These are phyloP conservation scores for Elaphomyces granulatus DNA, from an alignment of 495 filamentous ascomycete species.

Conservation along the genomic window DNA sequence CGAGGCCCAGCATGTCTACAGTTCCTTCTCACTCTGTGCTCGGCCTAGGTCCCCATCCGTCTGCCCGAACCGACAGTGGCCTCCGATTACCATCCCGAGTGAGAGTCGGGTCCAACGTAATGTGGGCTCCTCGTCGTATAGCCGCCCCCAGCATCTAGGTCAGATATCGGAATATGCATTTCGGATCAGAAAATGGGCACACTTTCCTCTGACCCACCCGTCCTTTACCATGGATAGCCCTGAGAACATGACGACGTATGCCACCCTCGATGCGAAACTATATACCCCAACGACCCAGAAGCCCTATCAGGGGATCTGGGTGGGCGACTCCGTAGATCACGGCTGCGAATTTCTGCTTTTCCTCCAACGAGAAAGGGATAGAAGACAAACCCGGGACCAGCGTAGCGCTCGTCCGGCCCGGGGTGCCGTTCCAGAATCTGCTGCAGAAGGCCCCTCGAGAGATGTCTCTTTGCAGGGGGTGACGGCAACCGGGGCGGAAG, in stretches of 20 bases:
- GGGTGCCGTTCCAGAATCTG: constrained; percentile 3
- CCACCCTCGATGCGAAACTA: constrained; percentile 52
- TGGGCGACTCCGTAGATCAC: constrained; percentile 77
- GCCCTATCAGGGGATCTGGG: constrained; percentile 81
- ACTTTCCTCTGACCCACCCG: constrained; percentile 27
- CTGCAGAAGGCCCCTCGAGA: not conserved
- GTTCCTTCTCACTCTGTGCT: constrained; percentile 27
- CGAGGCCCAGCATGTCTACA: constrained; percentile 31
- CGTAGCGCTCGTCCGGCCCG: constrained; percentile 1
- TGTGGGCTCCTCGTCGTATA: constrained; percentile 22
- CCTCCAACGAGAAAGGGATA: constrained; percentile 44
- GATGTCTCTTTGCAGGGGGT: constrained; percentile 11
- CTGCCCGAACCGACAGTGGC: constrained; percentile 44
- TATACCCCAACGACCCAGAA: constrained; percentile 70
- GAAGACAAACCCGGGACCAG: constrained; percentile 1
- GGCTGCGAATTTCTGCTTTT: constrained; percentile 81
- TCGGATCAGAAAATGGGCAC: constrained; percentile 58
- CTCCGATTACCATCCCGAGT: constrained; percentile 54
- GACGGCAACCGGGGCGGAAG: not conserved
- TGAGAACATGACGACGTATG: constrained; percentile 59
- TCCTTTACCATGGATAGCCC: constrained; percentile 31
- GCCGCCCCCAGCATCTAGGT: constrained; percentile 23
- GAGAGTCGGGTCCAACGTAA: constrained; percentile 17
- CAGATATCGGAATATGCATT: constrained; percentile 52
- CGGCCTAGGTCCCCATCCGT: constrained; percentile 22